Evolutionary conservation across 192 early-diverging fungal genomes (phyloP), one percentile per base, ranked within the genome.

Genomic region (Rhizophagus prolifer): DNA sequence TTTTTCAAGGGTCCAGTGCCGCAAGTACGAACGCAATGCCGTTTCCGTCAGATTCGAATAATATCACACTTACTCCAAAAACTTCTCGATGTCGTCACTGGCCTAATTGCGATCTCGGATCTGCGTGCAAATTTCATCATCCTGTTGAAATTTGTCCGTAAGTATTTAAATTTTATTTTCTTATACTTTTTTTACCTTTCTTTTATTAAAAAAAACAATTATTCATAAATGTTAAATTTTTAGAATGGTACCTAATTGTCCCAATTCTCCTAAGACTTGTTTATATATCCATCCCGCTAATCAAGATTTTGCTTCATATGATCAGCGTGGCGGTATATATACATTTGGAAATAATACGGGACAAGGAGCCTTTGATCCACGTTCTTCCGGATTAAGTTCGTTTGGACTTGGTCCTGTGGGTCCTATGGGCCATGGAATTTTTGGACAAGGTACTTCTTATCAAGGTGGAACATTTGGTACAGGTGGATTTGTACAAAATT

Each of bases 71-170:
- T 23, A 50, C 44, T 30, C 54, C 70, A 59, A 80, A 82, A 44
- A 31, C 75, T 14, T 71, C 75, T 16, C 76, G 83, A 0, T 84
- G 83, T 73, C 72, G 77, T 9, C 80, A 80, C 73, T 84, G 83
- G 83, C 83, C 83, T 46, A 84, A 81, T 68, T 84, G 83, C 36
- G 8, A 78, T 25, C 79, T 82, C 28, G 81, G 79, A 25, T 65
- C 78, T 5, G 12, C 58, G 19, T 84, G 83, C 36, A 81, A 74
- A 30, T 84, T 77, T 63, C 81, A 81, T 79, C 83, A 84, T 71
- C 83, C 83, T 26, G 78, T 72, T 12, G 78, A 82, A 62, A 78
- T 84, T 12, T 84, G 83, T 34, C 26, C 61, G 38, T 75, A 75
- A 75, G 41, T 38, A 16, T 26, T 36, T 23, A 9, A 74, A 19